phyloP scores from a whole-genome alignment of 768 basidiomycete genomes.

The Jaapia argillacea region DNA sequence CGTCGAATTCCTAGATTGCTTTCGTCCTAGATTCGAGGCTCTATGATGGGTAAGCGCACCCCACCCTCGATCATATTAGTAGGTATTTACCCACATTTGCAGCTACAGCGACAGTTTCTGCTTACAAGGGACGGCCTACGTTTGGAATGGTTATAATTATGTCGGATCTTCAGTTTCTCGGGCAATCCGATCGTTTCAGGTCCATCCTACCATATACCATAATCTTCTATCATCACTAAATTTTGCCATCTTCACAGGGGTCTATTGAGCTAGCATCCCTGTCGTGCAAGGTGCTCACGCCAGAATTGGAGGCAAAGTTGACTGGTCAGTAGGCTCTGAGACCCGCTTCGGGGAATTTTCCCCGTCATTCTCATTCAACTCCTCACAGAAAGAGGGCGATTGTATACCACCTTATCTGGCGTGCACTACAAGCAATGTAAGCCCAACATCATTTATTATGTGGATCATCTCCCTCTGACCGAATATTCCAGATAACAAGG shows the following conservation, averaged over 20 bases:
- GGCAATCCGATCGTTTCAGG: neutral
- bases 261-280: conserved; percentile 3
- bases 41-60: neutral
- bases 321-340: conserved; percentile 4
- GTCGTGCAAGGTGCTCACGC: conserved; percentile 6
- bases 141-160: neutral
- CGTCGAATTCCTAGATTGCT: neutral
- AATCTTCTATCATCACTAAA: neutral
- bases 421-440: conserved; percentile 10
- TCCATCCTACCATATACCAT: neutral
- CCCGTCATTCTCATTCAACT: neutral
- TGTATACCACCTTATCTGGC: conserved; percentile 7
- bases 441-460: neutral
- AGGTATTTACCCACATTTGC: neutral
- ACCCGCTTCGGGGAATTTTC: too few species aligned
- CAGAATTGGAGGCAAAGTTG: conserved; percentile 4
- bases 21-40: neutral
- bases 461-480: neutral
- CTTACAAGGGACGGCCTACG: neutral
- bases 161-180: neutral
- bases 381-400: conserved; percentile 6
- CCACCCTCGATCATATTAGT: neutral
- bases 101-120: neutral
- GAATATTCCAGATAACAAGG: conserved; percentile 6
- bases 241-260: conserved; percentile 6